Evolutionary conservation across 2,329 filamentous ascomycete species (phyloP).

Genomic region (Xylaria sp.): DNA sequence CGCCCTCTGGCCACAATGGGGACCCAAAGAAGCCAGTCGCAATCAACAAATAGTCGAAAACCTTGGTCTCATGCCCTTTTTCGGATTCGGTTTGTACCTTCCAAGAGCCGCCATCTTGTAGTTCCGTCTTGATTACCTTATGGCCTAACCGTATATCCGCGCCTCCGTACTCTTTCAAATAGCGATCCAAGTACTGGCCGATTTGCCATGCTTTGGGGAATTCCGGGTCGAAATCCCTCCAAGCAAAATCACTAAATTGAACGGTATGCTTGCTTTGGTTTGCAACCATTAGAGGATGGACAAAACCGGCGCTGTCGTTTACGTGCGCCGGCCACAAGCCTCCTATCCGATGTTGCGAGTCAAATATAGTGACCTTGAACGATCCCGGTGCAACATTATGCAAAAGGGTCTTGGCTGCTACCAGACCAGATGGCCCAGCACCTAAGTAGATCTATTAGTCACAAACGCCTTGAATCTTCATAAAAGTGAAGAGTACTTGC

Average conservation of each 20-base stretch:
- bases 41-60: constrained; percentile 77
- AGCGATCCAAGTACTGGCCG: constrained; percentile 75
- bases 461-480: neutral
- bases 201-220: constrained; percentile 83
- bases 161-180: constrained; percentile 65
- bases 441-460: constrained; percentile 55
- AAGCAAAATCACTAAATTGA: constrained; percentile 76
- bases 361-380: constrained; percentile 77
- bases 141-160: constrained; percentile 61
- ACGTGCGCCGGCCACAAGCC: constrained; percentile 77
- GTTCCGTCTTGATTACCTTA: constrained; percentile 56
- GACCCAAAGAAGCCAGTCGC: constrained; percentile 81
- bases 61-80: constrained; percentile 54
- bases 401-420: constrained; percentile 77
- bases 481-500: constrained; percentile 46
- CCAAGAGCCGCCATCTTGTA: constrained; percentile 53
- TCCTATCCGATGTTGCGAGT: constrained; percentile 72
- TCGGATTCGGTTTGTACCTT: constrained; percentile 52
- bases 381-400: constrained; percentile 62
- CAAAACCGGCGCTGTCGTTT: constrained; percentile 59
- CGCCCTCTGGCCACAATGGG: constrained; percentile 61
- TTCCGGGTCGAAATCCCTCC: constrained; percentile 68
- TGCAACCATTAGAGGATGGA: constrained; percentile 74
- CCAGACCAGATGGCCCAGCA: constrained; percentile 74
- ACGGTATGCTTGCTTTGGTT: constrained; percentile 85